Percentiles rank a stretch among this genome's conserved stretches.
These are phyloP conservation scores for Fonsecaea nubica DNA, from an alignment of 2,329 filamentous ascomycete species.

Conservation along the genomic window DNA sequence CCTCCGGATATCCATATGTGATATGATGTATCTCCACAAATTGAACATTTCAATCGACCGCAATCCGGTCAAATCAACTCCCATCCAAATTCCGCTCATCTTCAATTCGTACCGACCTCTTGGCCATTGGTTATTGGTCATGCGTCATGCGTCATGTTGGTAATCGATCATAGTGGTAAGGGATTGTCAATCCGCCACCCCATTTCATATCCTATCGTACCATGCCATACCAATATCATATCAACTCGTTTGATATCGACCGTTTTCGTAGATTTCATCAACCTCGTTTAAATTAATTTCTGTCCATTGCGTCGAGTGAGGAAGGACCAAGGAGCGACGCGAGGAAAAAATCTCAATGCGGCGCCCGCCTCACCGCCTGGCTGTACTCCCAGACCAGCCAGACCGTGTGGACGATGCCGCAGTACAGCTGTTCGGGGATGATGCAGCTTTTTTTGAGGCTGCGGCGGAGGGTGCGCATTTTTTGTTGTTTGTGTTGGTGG, in stretches of 20 bases:
- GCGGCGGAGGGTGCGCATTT: slow-evolving; percentile 15
- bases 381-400: slow-evolving; percentile 20
- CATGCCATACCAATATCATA: too few relatives aligned
- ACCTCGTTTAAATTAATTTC: background rate
- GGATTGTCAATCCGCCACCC: too few relatives aligned
- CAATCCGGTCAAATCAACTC: too few relatives aligned
- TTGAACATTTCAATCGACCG: too few relatives aligned
- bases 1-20: too few relatives aligned
- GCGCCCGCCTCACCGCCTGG: slow-evolving; percentile 5
- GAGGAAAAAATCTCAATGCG: background rate
- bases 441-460: slow-evolving; percentile 11
- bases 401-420: slow-evolving; percentile 16
- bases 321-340: too few relatives aligned
- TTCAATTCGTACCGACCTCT: background rate
- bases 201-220: too few relatives aligned
- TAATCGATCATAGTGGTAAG: too few relatives aligned
- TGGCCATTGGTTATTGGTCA: background rate
- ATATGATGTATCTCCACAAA: too few relatives aligned
- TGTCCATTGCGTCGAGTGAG: background rate
- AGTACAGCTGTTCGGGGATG: slow-evolving; percentile 20
- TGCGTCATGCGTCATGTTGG: too few relatives aligned
- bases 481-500: background rate
- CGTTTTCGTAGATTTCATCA: background rate
- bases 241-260: too few relatives aligned
- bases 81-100: too few relatives aligned